Evolutionary conservation across 495 filamentous ascomycete species (phyloP), one percentile per base, ranked within the genome.

Genomic region (Bathelium albidoporum): DNA sequence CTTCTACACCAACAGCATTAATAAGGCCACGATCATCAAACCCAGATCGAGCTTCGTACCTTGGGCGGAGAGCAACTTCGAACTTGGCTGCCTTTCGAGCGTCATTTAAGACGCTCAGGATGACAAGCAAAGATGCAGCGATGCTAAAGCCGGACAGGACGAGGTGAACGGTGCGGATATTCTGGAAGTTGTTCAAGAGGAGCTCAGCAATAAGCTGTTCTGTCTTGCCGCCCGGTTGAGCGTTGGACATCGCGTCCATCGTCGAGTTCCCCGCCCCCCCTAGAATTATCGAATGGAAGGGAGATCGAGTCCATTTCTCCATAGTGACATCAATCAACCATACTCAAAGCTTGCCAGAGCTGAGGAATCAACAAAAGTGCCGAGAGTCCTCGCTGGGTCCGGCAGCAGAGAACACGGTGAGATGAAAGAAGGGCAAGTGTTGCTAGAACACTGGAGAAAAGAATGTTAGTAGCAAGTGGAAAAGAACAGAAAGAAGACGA

Each of bases 321-420:
- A 55, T 55, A 1, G 26, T 55, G 49, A 28, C 49, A 55, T 55
- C 49, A 55, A 55, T 55, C 49, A 55, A 55, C 49, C 49, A 55
- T 55, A 55, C 49, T 55, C 49, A 55, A 55, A 55, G 49, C 49
- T 55, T 55, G 49, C 49, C 49, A 55, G 49, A 55, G 49, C 49
- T 55, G 49, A 55, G 49, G 49, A 55, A 55, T n/a, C n/a, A n/a
- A n/a, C n/a, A 29, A 29, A 55, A 55, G 26, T 55, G 49, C 24
- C 49, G 29, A 55, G 29, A 0, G 49, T 55, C 49, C 49, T 55
- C 49, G 49, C 49, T 55, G 49, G 49, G 20, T 55, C 49, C 49
- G 49, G 49, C 49, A 55, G 49, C 49, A 55, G 49, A 55, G 49
- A 55, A 55, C 49, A n/a, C n/a, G n/a, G n/a, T n/a, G 20, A 24